Evolutionary conservation across 345 rosid species (phyloP), one percentile per base, ranked within the genome.

Genomic region (Psidium friedrichsthalianum): DNA sequence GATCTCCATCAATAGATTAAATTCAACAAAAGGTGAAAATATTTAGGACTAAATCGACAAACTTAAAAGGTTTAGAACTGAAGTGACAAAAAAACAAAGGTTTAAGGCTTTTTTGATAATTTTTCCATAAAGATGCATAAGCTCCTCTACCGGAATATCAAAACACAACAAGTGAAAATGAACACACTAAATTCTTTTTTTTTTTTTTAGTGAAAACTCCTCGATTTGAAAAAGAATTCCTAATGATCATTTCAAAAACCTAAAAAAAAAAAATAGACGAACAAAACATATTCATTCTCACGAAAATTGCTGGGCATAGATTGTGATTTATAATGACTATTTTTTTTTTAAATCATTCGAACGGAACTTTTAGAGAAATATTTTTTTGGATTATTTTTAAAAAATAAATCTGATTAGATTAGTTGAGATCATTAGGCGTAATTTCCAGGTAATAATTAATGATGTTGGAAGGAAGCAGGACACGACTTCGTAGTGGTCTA

Each of bases 151-250:
- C 6, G 0, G 12, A 69, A 69, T 32, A 69, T 18, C 47, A 69
- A 64, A 16, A 69, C 20, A 69, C 20, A 8, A 8, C 32, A 5
- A 69, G 24, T 69, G 15, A 69, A 69, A 32, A 69, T 32, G 78
- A 36, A 69, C 80, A 36, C 80, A 0, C 24, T 18, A 0, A 21
- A 69, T 69, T 20, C 25, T 0, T 0, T 69, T 36, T 36, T 14
- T 18, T 18, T 0, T 36, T 14, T 18, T 18, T 0, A 1, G 6
- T 69, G 47, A 24, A 36, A 69, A 69, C 40, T 69, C 7, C 14
- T 18, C 11, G 2, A 36, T 69, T 36, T 9, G 25, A 69, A 5
- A 36, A 69, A 2, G 3, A 2, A 32, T 18, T 69, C 14, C 47
- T 18, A 36, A 18, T 20, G 11, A 11, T 18, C 0, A 0, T 36